Evolutionary conservation across 192 early-diverging fungal genomes (phyloP).

Genomic region (Coemansia sp.): DNA sequence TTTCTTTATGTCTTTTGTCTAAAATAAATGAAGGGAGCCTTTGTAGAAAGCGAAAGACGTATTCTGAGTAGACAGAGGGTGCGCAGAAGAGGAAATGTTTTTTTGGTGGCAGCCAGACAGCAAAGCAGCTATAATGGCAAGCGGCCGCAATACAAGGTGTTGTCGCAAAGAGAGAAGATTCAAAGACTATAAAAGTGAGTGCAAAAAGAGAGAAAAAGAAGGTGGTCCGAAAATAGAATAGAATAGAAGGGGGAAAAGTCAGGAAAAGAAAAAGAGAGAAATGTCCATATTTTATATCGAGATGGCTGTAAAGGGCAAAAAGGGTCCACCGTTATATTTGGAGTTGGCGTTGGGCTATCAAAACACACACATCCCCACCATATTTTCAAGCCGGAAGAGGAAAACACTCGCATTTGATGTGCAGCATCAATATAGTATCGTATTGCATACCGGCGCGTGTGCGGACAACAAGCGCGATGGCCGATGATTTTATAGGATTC

Average conservation of each 20-base stretch:
- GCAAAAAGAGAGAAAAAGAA: conserved; percentile 8
- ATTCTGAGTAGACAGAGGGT: background rate
- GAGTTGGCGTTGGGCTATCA: background rate
- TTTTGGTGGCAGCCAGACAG: background rate
- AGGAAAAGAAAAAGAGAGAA: conserved; percentile 1
- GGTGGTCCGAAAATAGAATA: conserved; percentile 11
- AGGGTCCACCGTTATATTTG: background rate
- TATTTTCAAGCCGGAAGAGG: conserved; percentile 2
- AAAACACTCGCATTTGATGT: conserved; percentile 10
- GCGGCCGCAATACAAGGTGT: background rate
- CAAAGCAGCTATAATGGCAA: background rate
- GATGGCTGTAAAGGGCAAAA: background rate
- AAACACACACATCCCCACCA: background rate
- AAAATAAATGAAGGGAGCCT: background rate
- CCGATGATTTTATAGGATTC: conserved; percentile 6
- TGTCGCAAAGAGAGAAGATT: background rate
- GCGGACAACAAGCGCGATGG: conserved; percentile 2
- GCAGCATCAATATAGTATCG: conserved; percentile 5
- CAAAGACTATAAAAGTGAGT: conserved; percentile 4
- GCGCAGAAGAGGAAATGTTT: background rate
- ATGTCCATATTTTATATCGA: conserved; percentile 16
- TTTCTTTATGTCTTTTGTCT: conserved; percentile 2
- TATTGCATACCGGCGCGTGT: conserved; percentile 5
- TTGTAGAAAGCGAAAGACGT: conserved; percentile 1
- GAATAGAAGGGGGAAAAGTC: background rate